A percentile compares a stretch with the other conserved stretches of the same genome.
These are phyloP conservation scores for Inonotus obliquus DNA, from an alignment of 1,284 basidiomycete genomes.

Conservation along the genomic window DNA sequence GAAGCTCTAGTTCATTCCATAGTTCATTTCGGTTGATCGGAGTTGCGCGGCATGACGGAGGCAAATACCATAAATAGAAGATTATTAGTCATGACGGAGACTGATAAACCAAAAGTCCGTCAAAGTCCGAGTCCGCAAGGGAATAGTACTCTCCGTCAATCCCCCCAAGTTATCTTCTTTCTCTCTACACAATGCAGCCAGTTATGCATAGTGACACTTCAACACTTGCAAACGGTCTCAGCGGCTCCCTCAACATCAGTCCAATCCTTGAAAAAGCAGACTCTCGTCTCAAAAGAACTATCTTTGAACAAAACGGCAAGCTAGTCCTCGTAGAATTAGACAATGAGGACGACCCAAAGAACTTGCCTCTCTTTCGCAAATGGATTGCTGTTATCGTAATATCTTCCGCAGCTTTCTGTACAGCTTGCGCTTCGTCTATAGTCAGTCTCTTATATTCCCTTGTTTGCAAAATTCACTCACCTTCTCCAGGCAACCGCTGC, in stretches of 20 bases:
- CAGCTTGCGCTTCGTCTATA: constrained; percentile 69
- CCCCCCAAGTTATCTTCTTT: too few species aligned
- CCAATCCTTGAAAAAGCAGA: neutral
- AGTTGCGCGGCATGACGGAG: neutral
- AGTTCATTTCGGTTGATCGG: neutral
- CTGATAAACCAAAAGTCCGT: neutral
- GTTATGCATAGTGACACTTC: constrained; percentile 3
- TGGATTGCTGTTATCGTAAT: constrained; percentile 58
- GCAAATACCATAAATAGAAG: neutral
- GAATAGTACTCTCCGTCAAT: too few species aligned
- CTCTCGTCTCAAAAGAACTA: neutral
- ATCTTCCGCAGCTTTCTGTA: constrained; percentile 51
- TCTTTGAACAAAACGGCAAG: neutral
- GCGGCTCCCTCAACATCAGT: neutral
- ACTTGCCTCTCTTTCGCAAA: constrained; percentile 41
- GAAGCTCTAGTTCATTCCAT: neutral
- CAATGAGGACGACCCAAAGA: constrained; percentile 48
- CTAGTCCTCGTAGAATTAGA: constrained; percentile 33
- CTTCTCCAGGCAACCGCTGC: constrained; percentile 55
- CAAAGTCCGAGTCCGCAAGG: neutral
- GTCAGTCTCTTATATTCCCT: constrained; percentile 33
- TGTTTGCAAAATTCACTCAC: constrained; percentile 1
- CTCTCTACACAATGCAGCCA: neutral
- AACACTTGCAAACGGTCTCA: constrained; percentile 5
- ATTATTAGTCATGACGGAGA: neutral